Base-by-base conservation (phyloP, 2,329 filamentous ascomycete species). In the Penicillium thymicola region DNA sequence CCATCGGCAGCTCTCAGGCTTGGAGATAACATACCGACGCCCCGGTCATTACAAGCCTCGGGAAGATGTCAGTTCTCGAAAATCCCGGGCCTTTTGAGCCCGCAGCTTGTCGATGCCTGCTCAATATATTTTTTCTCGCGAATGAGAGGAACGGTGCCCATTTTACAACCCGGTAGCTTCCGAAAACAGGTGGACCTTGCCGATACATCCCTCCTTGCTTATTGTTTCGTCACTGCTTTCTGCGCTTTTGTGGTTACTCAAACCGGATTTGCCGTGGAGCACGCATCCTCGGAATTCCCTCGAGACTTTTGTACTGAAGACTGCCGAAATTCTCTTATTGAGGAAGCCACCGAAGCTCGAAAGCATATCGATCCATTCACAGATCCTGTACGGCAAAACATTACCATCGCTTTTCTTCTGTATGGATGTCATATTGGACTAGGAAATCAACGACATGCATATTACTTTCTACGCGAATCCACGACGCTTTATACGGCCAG, bases 391-490 rank as follows among this genome's bases (percentile, higher is more conserved):
- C 63, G 62, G 1, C 59, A 61, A 14, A 68, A 63, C 7, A 67
- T 90, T 13, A 85, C 83, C 58, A 88, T 86, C 44, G 88, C 85
- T 59, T 89, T 87, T 71, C 89, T 91, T 70, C 71, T 90, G 27
- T 89, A 88, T 62, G 86, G 82, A 27, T 87, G 84, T 62, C 82
- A 85, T 69, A 85, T 86, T 62, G 85, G 82, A 14, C 75, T 88
- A 44, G 86, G 89, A 57, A 78, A 86, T 69, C 86, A 89, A 69
- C 84, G 88, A 59, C 86, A 85, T 72, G 88, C 87, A 1, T 90
- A 88, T 86, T 89, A 85, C 66, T 83, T 89, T 68, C 76, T 90
- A 10, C 82, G 88, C 23, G 88, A 91, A 72, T 87, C 87, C 16
- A 86, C 86, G 1, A 90, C 88, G 11, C 76, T 90, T 65, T 89